Conservation (phyloP, 768 basidiomycete genomes). For the Collybiopsis luxurians region DNA sequence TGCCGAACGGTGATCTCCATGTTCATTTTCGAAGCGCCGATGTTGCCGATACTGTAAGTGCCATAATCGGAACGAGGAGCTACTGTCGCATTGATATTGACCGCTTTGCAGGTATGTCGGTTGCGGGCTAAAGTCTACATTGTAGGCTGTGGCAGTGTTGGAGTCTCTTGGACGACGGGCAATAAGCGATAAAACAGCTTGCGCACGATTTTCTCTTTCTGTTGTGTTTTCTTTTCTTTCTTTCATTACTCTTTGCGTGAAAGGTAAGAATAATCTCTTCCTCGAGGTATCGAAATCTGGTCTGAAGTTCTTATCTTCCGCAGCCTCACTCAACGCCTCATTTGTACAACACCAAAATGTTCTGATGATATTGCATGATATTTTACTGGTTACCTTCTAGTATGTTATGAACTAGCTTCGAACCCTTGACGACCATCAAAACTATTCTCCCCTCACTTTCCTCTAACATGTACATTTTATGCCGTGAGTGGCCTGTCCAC, state of each 20-base stretch:
- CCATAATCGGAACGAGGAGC: too few species aligned
- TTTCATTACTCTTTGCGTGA: not conserved
- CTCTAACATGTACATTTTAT: not conserved
- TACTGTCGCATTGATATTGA: too few species aligned
- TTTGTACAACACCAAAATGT: conserved; percentile 1
- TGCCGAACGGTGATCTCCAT: conserved; percentile 78
- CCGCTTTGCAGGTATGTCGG: conserved; percentile 60
- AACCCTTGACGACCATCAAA: not conserved
- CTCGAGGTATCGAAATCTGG: not conserved
- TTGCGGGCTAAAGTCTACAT: conserved; percentile 75
- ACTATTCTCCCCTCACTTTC: not conserved
- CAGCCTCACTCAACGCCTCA: not conserved
- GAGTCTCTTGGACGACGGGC: conserved; percentile 71
- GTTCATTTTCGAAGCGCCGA: conserved; percentile 72
- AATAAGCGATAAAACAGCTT: conserved; percentile 35
- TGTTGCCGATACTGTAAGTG: conserved; percentile 75
- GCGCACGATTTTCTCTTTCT: too few species aligned
- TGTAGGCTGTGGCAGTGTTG: conserved; percentile 72
- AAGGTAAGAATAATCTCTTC: not conserved
- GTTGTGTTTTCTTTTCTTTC: not conserved
- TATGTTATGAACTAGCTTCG: not conserved
- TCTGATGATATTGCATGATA: conserved; percentile 4
- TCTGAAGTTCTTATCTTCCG: not conserved
- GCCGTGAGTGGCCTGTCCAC: not conserved
- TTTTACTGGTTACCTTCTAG: conserved; percentile 1